These are phyloP conservation scores for Alternaria arborescens DNA, from an alignment of 2,329 filamentous ascomycete genomes.

Conservation along the genomic window DNA sequence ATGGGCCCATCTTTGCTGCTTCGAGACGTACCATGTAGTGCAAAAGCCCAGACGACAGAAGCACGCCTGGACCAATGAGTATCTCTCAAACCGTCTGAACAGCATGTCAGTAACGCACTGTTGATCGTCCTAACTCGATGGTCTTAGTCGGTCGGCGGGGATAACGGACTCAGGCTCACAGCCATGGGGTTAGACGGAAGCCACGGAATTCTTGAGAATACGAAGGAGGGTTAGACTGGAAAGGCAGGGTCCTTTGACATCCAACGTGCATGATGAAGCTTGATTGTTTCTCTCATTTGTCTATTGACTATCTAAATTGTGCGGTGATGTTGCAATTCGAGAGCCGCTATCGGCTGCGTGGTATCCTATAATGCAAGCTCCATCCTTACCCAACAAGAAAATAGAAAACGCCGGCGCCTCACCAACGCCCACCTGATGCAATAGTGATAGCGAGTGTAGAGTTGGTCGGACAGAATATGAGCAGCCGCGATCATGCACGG, in stretches of 20 bases:
- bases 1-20: background rate
- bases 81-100: background rate
- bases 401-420: conserved; percentile 2
- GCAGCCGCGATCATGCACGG: background rate
- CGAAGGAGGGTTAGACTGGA: background rate
- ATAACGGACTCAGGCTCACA: background rate
- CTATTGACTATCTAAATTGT: conserved; percentile 1
- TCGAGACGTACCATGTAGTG: background rate
- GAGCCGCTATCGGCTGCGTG: conserved; percentile 5
- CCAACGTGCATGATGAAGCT: background rate
- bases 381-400: background rate
- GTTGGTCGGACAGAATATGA: background rate
- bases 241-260: no score
- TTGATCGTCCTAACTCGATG: background rate
- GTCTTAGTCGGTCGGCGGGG: background rate
- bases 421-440: conserved; percentile 1
- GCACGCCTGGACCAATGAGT: background rate
- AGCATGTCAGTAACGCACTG: background rate
- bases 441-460: conserved; percentile 1
- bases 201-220: background rate
- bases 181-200: background rate
- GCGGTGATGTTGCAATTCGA: conserved; percentile 5
- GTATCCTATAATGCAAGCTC: conserved; percentile 10
- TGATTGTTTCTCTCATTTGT: background rate
- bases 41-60: background rate